Evolutionary conservation across 1,139 yeast species (phyloP), one percentile per base, ranked within the genome.

Genomic region (Geotrichum candidum): DNA sequence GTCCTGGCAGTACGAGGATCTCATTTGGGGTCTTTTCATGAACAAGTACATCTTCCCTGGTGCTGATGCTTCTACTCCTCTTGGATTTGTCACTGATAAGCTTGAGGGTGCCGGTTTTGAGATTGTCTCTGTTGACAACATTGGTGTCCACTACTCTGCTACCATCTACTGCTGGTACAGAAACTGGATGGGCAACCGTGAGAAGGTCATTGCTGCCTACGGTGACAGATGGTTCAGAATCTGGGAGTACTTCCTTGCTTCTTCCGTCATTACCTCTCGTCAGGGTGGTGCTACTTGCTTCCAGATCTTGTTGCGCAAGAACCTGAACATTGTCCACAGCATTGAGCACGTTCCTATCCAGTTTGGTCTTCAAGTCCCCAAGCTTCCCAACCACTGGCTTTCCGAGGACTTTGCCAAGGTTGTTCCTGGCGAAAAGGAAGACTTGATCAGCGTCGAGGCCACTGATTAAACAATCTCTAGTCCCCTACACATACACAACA

Each of bases 41-140:
- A 90, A 91, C 84, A 90, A 90, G 81, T 90, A 90, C 78, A 86
- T 90, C 73, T 90, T 90, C 90, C 97, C 97, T 56, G 97, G 97
- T 78, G 97, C 97, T 61, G 97, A 90, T 78, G 97, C 97, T 57
- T 89, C 96, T 9, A 91, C 97, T 62, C 97, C 97, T 58, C 83
- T 91, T 70, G 90, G 90, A 63, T 91, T 88, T 74, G 94, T 89
- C 67, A 80, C 87, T 65, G 83, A 87, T 66, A 80, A 84, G 68
- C 83, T 91, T 73, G 97, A 90, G 79, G 85, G 84, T 52, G 84
- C 87, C 66, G 96, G 96, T 2, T 90, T 90, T 74, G 97, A 90
- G 79, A 84, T 89, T 69, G 92, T 86, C 61, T 81, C 89, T 57
- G 78, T 88, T 65, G 97, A 91, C 77, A 90, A 88, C 76, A 87